Conservation (phyloP, 2,329 filamentous ascomycete genomes). For the Aureobasidium sp. region DNA sequence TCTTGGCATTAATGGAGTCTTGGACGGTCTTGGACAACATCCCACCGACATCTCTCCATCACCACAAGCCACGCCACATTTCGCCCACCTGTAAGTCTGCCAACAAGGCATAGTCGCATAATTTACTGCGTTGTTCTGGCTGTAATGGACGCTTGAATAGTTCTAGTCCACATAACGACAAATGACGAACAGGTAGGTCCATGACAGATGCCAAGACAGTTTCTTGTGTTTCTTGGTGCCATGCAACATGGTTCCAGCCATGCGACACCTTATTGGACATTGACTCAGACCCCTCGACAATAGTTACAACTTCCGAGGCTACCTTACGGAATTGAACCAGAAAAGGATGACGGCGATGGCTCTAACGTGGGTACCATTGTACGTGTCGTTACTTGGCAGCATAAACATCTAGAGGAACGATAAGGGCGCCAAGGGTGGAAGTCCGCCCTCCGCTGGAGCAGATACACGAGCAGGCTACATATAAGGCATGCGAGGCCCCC, state of each 20-base stretch:
- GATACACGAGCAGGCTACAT: not conserved
- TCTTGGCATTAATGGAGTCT: not conserved
- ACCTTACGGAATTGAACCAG: not conserved
- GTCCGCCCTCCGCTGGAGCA: not conserved
- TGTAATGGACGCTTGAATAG: not conserved
- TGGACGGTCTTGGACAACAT: not conserved
- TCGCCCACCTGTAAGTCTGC: not conserved
- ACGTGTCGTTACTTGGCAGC: slow-evolving; percentile 3
- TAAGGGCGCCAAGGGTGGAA: slow-evolving; percentile 11
- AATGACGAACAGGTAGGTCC: not conserved
- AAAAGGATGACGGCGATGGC: not conserved
- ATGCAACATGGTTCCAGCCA: slow-evolving; percentile 4
- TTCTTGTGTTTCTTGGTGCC: slow-evolving; percentile 15
- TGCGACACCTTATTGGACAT: slow-evolving; percentile 6
- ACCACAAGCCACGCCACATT: not conserved
- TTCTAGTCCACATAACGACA: not conserved
- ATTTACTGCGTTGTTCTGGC: not conserved
- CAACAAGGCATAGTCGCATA: not conserved
- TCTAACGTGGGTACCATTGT: slow-evolving; percentile 2
- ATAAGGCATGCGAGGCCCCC: slow-evolving; percentile 12
- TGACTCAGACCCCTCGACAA: slow-evolving; percentile 1
- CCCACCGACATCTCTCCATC: not conserved
- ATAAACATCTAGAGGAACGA: slow-evolving; percentile 6
- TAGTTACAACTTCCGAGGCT: slow-evolving; percentile 4
- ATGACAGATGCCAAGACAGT: slow-evolving; percentile 4